Base-by-base conservation (phyloP, 768 basidiomycete species). In the Russula olivacea region DNA sequence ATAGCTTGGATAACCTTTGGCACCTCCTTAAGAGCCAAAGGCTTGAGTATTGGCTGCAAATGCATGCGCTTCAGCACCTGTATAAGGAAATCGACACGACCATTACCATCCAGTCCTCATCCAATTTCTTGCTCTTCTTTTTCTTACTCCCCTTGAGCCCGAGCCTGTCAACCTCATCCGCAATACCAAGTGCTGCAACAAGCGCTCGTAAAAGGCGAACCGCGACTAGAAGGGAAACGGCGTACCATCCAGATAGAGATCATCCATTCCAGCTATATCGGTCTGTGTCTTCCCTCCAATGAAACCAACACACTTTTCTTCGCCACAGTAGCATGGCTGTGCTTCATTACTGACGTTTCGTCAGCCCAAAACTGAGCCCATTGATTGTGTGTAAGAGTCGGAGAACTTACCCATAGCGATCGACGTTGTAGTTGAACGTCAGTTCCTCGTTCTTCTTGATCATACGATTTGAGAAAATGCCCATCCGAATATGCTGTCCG, bases 351-450 rank as follows among this genome's bases (percentile, higher is more conserved):
- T 96, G 66, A 7, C 9, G 4, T 25, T 21, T 11, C 38, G 45
- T 59, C 21, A 59, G 38, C 32, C 41, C 23, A 11, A 30, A 3
- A 36, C 17, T 17, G 2, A 34, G 30, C 9, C 14, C 21, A 8
- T 4, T 50, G 15, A n/a, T 9, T 15, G 51, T 4, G 11, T 23
- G 40, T n/a, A 2, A 4, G 7, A 19, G 50, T 21, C 49, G 51
- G 47, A 14, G 9, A 78, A 8, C 88, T 54, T 64, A 95, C 96
- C 96, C 97, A 70, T 99, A 99, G 61, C 97, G 92, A 74, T 98
- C 97, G 45, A 98, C 97, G 72, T 99, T 99, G 73, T 99, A 99
- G 75, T 99, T 98, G 79, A 98, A 98, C 0, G 97, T 98, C 68
- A 98, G 74, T 74, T 98, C 95, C 71, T 97, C 94, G 65, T 91